Percentiles rank a stretch among this genome's conserved stretches.
Conservation (phyloP, 2,329 filamentous ascomycete genomes). For the Diaporthe citri region DNA sequence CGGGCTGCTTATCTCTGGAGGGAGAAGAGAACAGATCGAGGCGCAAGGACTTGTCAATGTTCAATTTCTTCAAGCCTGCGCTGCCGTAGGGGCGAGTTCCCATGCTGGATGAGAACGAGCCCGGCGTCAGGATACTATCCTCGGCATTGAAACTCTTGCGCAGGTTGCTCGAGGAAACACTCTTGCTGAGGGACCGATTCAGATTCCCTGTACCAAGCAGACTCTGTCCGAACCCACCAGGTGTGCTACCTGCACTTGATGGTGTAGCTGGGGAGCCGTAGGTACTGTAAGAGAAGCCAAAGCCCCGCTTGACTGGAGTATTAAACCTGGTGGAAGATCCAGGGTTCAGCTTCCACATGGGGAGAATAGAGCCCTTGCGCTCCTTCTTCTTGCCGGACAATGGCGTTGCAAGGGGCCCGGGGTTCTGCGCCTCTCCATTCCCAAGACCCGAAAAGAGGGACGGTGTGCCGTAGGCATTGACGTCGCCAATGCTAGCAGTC, state of each 20-base stretch:
- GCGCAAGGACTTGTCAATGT: slow-evolving; percentile 89
- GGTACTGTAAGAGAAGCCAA: slow-evolving; percentile 92
- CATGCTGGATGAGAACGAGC: slow-evolving; percentile 81
- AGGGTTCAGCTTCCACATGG: slow-evolving; percentile 89
- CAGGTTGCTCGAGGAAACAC: slow-evolving; percentile 87
- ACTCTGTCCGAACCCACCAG: slow-evolving; percentile 75
- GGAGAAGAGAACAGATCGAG: slow-evolving; percentile 77
- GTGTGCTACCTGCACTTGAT: slow-evolving; percentile 76
- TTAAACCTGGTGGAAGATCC: slow-evolving; percentile 82
- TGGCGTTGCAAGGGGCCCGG: slow-evolving; percentile 92
- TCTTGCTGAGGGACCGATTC: slow-evolving; percentile 83
- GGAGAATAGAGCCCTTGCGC: slow-evolving; percentile 83
- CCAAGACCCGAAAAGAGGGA: slow-evolving; percentile 85
- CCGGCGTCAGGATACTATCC: slow-evolving; percentile 87
- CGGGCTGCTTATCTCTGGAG: slow-evolving; percentile 61
- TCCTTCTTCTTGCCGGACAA: slow-evolving; percentile 78
- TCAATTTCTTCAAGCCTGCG: slow-evolving; percentile 85
- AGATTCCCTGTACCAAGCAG: slow-evolving; percentile 74
- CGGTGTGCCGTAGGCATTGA: slow-evolving; percentile 90
- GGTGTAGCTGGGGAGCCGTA: slow-evolving; percentile 85
- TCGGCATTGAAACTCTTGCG: slow-evolving; percentile 85
- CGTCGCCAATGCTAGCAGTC: slow-evolving; percentile 83
- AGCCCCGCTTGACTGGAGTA: slow-evolving; percentile 88
- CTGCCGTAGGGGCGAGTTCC: slow-evolving; percentile 75
- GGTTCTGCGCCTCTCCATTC: slow-evolving; percentile 73